phyloP scores from a whole-genome alignment of 768 basidiomycete species.

The Leccinellum rugosiceps region DNA sequence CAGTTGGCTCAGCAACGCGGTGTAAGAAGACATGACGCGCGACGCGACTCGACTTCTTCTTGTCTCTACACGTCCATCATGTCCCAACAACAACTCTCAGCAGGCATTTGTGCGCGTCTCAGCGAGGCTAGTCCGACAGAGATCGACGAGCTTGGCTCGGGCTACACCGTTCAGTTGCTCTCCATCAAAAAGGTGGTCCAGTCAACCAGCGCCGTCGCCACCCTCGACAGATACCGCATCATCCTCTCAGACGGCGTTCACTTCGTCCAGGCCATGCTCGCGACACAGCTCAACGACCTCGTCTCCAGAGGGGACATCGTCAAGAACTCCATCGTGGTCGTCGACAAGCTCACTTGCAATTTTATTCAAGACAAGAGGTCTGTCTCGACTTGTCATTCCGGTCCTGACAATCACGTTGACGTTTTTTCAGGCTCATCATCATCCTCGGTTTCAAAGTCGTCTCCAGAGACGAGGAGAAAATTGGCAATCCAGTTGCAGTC shows the following conservation, averaged over 20 bases:
- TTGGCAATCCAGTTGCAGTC: conserved; percentile 57
- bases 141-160: conserved; percentile 28
- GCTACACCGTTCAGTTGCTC: conserved; percentile 71
- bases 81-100: conserved; percentile 51
- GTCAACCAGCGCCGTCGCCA: conserved; percentile 26
- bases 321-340: conserved; percentile 64
- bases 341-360: conserved; percentile 80
- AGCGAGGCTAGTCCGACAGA: conserved; percentile 34
- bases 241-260: conserved; percentile 88
- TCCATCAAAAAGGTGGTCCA: conserved; percentile 73
- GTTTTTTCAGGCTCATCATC: conserved; percentile 66
- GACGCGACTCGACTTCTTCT: conserved; percentile 13
- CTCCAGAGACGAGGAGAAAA: conserved; percentile 56
- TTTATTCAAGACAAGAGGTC: conserved; percentile 77
- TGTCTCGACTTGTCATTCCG: conserved; percentile 32
- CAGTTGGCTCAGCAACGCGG: conserved; percentile 23
- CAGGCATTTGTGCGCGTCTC: conserved; percentile 55
- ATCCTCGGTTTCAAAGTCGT: conserved; percentile 65
- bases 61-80: conserved; percentile 23
- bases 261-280: conserved; percentile 92
- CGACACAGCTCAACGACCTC: conserved; percentile 81
- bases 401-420: conserved; percentile 1
- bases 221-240: conserved; percentile 65
- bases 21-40: conserved; percentile 17
- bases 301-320: conserved; percentile 60